Evolutionary conservation across 768 basidiomycete genomes (phyloP).

Genomic region (Amanita brunnescens): DNA sequence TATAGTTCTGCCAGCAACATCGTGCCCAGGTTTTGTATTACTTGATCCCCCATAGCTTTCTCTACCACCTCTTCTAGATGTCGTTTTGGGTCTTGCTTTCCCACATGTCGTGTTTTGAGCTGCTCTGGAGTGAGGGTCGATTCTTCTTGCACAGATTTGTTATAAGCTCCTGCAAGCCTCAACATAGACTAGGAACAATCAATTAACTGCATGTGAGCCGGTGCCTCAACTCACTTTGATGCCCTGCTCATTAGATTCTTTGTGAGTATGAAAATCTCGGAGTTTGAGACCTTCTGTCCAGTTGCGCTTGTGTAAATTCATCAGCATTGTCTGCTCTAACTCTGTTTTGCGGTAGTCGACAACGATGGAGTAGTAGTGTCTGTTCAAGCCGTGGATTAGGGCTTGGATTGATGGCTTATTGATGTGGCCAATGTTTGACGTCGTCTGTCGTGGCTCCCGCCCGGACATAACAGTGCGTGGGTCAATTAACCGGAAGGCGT

Average conservation of each 20-base stretch:
- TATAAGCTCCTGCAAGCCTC: constrained; percentile 85
- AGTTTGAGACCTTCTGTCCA: constrained; percentile 97
- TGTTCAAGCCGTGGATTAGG: constrained; percentile 93
- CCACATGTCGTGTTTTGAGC: constrained; percentile 94
- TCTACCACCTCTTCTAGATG: constrained; percentile 97
- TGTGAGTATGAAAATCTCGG: constrained; percentile 83
- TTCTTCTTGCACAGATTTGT: constrained; percentile 97
- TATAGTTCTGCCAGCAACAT: constrained; percentile 91
- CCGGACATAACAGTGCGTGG: constrained; percentile 85
- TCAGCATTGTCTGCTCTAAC: constrained; percentile 95
- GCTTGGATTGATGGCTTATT: constrained; percentile 99
- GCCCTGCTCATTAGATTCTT: constrained; percentile 82
- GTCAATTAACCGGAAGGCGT: constrained; percentile 96
- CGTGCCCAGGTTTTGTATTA: constrained; percentile 90
- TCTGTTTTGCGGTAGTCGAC: constrained; percentile 99
- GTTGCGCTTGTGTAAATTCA: constrained; percentile 98
- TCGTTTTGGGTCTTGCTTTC: constrained; percentile 96
- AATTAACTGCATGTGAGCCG: constrained; percentile 10
- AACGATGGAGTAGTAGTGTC: constrained; percentile 96
- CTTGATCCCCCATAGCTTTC: constrained; percentile 96
- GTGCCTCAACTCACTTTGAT: constrained; percentile 65
- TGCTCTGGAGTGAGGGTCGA: constrained; percentile 90
- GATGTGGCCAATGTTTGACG: constrained; percentile 96
- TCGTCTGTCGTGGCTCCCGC: constrained; percentile 93
- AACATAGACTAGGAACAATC: constrained; percentile 70